These are phyloP conservation scores for Spathaspora girioi DNA, from an alignment of 805 yeast species.

Conservation along the genomic window DNA sequence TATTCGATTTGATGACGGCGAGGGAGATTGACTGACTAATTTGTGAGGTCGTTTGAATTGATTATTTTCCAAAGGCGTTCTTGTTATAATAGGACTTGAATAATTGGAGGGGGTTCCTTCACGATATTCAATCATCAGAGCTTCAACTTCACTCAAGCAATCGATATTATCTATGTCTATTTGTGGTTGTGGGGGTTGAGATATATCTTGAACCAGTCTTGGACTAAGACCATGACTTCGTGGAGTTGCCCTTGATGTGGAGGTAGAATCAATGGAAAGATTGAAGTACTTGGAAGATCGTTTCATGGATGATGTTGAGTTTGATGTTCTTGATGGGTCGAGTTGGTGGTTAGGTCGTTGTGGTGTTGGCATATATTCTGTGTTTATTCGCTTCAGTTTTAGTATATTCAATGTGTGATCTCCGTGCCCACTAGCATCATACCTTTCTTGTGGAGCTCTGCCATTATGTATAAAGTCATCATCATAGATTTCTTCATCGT, in stretches of 20 bases:
- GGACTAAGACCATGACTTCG: conserved; percentile 1
- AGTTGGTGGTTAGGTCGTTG: not conserved
- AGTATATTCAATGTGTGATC: not conserved
- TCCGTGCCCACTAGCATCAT: conserved; percentile 1
- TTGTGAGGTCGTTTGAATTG: conserved; percentile 44
- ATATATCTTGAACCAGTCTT: not conserved
- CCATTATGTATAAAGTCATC: conserved; percentile 7
- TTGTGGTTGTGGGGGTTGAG: not conserved
- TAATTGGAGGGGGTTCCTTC: conserved; percentile 12
- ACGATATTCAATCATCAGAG: conserved; percentile 7
- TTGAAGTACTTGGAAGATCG: conserved; percentile 41
- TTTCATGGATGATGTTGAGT: conserved; percentile 24
- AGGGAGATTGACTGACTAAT: conserved; percentile 41
- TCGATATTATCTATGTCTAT: conserved; percentile 19
- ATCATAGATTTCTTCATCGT: conserved; percentile 10
- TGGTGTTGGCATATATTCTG: not conserved
- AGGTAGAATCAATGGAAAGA: conserved; percentile 29
- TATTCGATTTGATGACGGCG: conserved; percentile 26
- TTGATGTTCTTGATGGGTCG: not conserved
- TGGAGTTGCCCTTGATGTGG: not conserved
- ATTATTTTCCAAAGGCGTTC: conserved; percentile 12
- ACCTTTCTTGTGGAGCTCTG: conserved; percentile 4
- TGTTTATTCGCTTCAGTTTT: not conserved
- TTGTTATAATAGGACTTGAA: conserved; percentile 7
- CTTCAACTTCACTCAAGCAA: conserved; percentile 24